Evolutionary conservation across 345 rosid genomes (phyloP), one percentile per base, ranked within the genome.

Genomic region (Eucalyptus melliodora): DNA sequence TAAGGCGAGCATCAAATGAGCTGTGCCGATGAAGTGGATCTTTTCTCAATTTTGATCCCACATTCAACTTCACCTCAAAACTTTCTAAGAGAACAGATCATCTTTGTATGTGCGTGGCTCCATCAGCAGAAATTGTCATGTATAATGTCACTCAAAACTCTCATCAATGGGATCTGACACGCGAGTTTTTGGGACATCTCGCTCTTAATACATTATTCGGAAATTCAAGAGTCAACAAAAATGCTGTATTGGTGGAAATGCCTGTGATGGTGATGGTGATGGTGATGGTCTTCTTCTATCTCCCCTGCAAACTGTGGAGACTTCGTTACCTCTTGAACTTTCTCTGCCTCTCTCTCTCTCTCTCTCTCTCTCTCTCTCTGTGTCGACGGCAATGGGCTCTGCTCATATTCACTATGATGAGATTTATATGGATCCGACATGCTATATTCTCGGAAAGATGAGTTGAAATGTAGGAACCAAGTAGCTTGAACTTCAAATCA

Each of bases 1-100:
- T 14, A 96, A 95, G 94, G 99, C 96, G 87, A 92, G 93, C 91
- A 94, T 97, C 94, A 96, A 97, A 92, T 95, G 94, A 96, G 90
- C 23, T 30, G 3, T 5, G 30, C 51, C 50, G 8, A 82, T 37
- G 67, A 59, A 27, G 50, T 31, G 15, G 42, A 44, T n/a, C 80
- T 85, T 45, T 47, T 16, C 53, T 45, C 87, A 15, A 51, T 24
- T 31, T 77, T 77, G 47, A 77, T 10, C 47, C 83, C 83, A 77
- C 83, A 77, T 77, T 23, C 47, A 37, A 40, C 69, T 19, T 40
- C 45, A 21, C 83, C 30, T 6, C 47, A 21, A 23, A 77, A 77
- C 47, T 21, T 77, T 21, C 83, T 40, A 7, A 77, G 45, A 37
- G 40, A 77, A 21, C 21, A 11, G 83, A 40, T 77, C 82, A 10